A percentile compares a stretch with the other conserved stretches of the same genome.
Evolutionary conservation across 2,329 filamentous ascomycete genomes (phyloP).

Genomic region (Fusarium pseudonygamai): DNA sequence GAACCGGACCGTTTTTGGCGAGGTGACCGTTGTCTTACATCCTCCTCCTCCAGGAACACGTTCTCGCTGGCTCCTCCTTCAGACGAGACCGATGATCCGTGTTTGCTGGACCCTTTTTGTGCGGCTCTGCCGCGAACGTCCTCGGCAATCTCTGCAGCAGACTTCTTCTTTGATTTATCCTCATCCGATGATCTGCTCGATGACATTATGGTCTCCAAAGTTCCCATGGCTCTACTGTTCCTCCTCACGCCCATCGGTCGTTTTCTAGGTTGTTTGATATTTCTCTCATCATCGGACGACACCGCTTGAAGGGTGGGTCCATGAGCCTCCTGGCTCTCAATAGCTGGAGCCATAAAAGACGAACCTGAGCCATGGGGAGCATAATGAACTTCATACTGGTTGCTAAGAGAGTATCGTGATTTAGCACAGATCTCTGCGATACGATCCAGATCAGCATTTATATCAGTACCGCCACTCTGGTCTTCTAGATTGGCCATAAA

Average conservation of each 20-base stretch:
- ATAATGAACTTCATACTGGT: constrained; percentile 74
- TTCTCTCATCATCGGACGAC: constrained; percentile 65
- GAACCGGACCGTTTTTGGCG: constrained; percentile 46
- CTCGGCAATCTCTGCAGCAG: constrained; percentile 65
- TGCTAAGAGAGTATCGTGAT: constrained; percentile 71
- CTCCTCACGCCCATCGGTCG: constrained; percentile 55
- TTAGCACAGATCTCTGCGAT: constrained; percentile 74
- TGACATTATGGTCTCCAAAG: constrained; percentile 73
- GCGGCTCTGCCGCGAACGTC: constrained; percentile 62
- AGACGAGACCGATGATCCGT: constrained; percentile 47
- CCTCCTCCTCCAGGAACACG: constrained; percentile 29
- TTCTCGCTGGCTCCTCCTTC: constrained; percentile 44
- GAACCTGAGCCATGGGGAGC: constrained; percentile 68
- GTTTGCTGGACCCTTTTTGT: constrained; percentile 48
- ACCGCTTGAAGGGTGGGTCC: constrained; percentile 68
- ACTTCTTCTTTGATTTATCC: constrained; percentile 67
- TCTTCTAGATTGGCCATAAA: constrained; percentile 67
- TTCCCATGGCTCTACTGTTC: constrained; percentile 67
- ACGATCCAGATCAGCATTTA: constrained; percentile 68
- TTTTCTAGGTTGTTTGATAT: constrained; percentile 50
- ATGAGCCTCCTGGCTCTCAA: constrained; percentile 46
- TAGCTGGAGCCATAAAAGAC: constrained; percentile 52
- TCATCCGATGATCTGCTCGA: constrained; percentile 72
- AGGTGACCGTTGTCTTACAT: constrained; percentile 29
- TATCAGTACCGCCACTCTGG: constrained; percentile 54